Base-by-base conservation (phyloP, 257 asterid species). In the Solanum medicagineum region DNA sequence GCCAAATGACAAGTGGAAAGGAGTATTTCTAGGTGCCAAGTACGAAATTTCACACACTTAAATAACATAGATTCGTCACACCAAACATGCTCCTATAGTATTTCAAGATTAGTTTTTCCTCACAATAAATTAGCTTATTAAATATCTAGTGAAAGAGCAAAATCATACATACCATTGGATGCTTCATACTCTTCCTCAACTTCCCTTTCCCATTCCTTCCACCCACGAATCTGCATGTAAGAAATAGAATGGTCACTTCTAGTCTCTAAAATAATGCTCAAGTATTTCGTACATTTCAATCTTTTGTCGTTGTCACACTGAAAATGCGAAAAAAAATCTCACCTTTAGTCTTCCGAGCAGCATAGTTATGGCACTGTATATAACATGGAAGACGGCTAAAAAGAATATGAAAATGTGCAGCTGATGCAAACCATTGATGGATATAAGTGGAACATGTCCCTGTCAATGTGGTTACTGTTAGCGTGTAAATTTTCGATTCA, bases 181-280 rank as follows among this genome's bases (percentile, higher is more conserved):
- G 51, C 45, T 77, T 89, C 93, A 53, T 89, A 77, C 32, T 92
- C 90, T n/a, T 74, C 55, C 62, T 85, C 86, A 63, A 87, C 85
- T 81, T 91, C 90, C 47, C 44, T 80, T 88, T 96, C 99, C 99
- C 99, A 96, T 3, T 87, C 93, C 87, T 94, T 96, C 99, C 99
- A 96, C 75, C 94, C 94, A 19, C 98, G 98, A 87, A 93, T 96
- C 99, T 96, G 86, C 85, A 87, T 51, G 29, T 29, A 29, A 29
- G 29, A 29, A 29, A 29, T 1, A 29, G 29, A 29, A 29, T 29
- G 29, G 29, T 29, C 29, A 29, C 29, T 29, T n/a, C n/a, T n/a
- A n/a, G n/a, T n/a, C n/a, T n/a, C n/a, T n/a, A n/a, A n/a, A n/a
- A n/a, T n/a, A n/a, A n/a, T n/a, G n/a, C n/a, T n/a, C n/a, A n/a